Evolutionary conservation across 768 basidiomycete genomes (phyloP).

Genomic region (Suillus placidus): DNA sequence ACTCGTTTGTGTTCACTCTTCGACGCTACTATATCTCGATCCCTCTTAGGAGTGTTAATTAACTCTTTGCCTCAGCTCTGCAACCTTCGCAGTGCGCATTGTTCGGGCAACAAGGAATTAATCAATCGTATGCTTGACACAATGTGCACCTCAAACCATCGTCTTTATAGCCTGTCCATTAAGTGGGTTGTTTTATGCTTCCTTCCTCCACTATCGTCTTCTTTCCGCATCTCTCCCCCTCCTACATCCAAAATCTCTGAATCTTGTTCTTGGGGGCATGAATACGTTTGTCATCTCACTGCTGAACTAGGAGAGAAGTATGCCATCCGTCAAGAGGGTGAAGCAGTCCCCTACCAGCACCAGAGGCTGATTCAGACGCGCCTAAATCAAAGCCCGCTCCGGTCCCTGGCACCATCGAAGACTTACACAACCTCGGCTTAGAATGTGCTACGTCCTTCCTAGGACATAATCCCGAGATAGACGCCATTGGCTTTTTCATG

Average conservation of each 20-base stretch:
- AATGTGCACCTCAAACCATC: constrained; percentile 53
- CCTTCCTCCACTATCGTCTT: constrained; percentile 87
- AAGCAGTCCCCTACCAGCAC: constrained; percentile 22
- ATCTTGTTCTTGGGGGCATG: constrained; percentile 98
- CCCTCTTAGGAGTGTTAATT: constrained; percentile 56
- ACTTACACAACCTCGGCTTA: constrained; percentile 74
- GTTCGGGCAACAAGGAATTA: constrained; percentile 57
- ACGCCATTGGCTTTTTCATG: constrained; percentile 93
- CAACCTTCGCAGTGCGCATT: constrained; percentile 62
- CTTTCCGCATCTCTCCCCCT: constrained; percentile 60
- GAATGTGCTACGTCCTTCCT: constrained; percentile 80
- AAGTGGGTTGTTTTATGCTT: constrained; percentile 40
- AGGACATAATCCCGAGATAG: constrained; percentile 94
- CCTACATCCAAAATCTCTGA: constrained; percentile 73
- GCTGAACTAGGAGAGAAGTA: constrained; percentile 97
- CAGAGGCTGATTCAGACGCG: constrained; percentile 33
- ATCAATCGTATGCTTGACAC: constrained; percentile 54
- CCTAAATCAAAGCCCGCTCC: constrained; percentile 36
- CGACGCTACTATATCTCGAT: background rate
- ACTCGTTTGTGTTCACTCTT: constrained; percentile 37
- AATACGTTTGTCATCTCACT: constrained; percentile 96
- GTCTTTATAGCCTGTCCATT: constrained; percentile 59
- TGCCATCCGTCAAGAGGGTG: constrained; percentile 62
- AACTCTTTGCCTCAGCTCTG: constrained; percentile 67
- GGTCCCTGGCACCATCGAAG: constrained; percentile 63